Base-by-base conservation (phyloP, 2,329 filamentous ascomycete genomes). In the Epichloe bromicola region DNA sequence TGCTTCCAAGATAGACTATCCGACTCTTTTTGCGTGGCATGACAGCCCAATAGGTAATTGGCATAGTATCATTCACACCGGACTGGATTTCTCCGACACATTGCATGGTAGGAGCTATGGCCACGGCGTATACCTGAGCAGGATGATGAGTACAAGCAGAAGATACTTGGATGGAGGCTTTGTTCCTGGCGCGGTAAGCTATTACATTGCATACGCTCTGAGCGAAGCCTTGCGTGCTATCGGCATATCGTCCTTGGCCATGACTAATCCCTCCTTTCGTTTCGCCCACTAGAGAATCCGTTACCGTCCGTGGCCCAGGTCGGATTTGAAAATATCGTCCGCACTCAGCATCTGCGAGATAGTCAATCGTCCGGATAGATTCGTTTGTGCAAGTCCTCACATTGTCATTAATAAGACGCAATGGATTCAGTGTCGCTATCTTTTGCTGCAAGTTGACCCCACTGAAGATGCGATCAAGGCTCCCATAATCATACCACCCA, bases 371-470 rank as follows among this genome's bases (percentile, higher is more conserved):
- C 82, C 88, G 0, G 48, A 64, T 0, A 60, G 83, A 43, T 95
- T 86, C 59, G 65, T 74, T 5, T 75, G 70, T 54, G 58, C 8
- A 0, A 56, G 0, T 0, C 83, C 83, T 0, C 80, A 82, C 66
- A 81, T 86, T 45, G 90, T 95, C 8, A 81, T 95, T 1, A 64
- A 77, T 26, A 73, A 88, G 43, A 69, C 85, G 10, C 84, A 94
- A 60, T 96, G 90, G 90, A 89, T 95, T 53, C 88, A 94, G 61
- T 89, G 88, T 26, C 79, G 89, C 42, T 95, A 94, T 65, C 73
- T 96, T 2, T 86, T 95, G 57, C 79, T 73, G 19, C 49, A 57
- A 14, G 58, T 62, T 3, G 14, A 52, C 1, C 56, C 59, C n/a
- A 51, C 49, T 1, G 1, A 12, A 1, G 40, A 51, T 38, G 54